Conservation (phyloP, 257 asterid species). For the Gentiana dahurica region DNA sequence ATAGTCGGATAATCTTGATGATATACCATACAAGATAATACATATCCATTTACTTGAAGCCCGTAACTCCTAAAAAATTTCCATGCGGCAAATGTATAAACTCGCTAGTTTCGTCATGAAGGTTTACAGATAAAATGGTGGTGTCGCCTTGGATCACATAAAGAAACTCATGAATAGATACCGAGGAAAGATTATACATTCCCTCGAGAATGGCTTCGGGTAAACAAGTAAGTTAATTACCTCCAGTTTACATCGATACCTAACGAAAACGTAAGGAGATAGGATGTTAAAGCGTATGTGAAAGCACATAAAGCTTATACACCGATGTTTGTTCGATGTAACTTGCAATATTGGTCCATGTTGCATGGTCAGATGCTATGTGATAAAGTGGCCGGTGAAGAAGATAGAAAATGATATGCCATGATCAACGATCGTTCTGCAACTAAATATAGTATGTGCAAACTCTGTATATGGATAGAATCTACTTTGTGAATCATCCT, state of each 20-base stretch:
- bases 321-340: neutral
- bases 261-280: slow-evolving; percentile 1
- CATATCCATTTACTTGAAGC: neutral
- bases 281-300: too few species aligned
- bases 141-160: neutral
- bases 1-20: neutral
- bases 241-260: slow-evolving; percentile 7
- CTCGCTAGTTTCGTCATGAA: neutral
- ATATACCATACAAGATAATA: slow-evolving; percentile 2
- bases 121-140: neutral
- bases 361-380: too few species aligned
- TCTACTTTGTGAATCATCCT: too few species aligned
- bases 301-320: neutral
- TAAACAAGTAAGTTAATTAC: neutral
- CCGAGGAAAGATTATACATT: neutral
- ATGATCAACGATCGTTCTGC: too few species aligned
- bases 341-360: too few species aligned
- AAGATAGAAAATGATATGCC: too few species aligned
- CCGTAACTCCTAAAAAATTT: neutral
- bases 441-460: too few species aligned
- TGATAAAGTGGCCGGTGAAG: too few species aligned
- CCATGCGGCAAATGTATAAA: neutral
- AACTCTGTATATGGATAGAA: too few species aligned
- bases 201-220: neutral
- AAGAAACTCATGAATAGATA: neutral